Base-by-base conservation (phyloP, 176 grass and related monocot genomes). In the Calamus simplicifolius region DNA sequence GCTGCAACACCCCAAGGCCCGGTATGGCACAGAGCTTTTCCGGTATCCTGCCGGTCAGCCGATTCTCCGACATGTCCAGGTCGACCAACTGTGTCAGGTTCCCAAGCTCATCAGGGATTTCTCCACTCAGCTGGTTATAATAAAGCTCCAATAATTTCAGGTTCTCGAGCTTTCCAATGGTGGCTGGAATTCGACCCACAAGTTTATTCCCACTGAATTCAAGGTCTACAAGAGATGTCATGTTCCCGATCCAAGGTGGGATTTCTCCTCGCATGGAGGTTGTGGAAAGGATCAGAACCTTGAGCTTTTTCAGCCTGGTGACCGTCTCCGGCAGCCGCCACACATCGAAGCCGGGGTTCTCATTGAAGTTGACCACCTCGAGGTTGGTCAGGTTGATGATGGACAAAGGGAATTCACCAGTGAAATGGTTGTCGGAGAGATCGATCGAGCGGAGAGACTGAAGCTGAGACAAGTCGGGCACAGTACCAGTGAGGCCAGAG, bases 21-120 rank as follows among this genome's bases (percentile, higher is more conserved):
- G 79, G 78, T 18, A 98, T 65, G 3, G 68, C 17, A 65, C 87
- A 83, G 28, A 98, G 58, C 4, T 62, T 26, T 8, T 28, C 75
- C 5, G 93, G 93, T 72, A 98, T 85, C 38, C 29, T 52, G 0
- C 93, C 87, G 7, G 56, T 63, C 49, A 98, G 77, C 1, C 14
- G n/a, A 72, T 98, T 98, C 59, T 89, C 93, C 2, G 93, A 98
- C 14, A 98, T 23, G 53, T 98, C 93, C 51, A 92, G 75, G 69
- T 98, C 93, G 48, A 64, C 70, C 66, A 98, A 77, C 7, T 31
- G 17, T 19, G 87, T 83, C 31, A 98, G 77, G 58, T 98, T 98
- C 29, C 84, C 84, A 16, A 98, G 77, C 58, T 85, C 93, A 4
- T 51, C 54, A 3, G 93, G 93, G 29, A 98, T 68, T 48, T 30